Conservation (phyloP, 2,329 filamentous ascomycete species). For the Arachnomyces sp. region DNA sequence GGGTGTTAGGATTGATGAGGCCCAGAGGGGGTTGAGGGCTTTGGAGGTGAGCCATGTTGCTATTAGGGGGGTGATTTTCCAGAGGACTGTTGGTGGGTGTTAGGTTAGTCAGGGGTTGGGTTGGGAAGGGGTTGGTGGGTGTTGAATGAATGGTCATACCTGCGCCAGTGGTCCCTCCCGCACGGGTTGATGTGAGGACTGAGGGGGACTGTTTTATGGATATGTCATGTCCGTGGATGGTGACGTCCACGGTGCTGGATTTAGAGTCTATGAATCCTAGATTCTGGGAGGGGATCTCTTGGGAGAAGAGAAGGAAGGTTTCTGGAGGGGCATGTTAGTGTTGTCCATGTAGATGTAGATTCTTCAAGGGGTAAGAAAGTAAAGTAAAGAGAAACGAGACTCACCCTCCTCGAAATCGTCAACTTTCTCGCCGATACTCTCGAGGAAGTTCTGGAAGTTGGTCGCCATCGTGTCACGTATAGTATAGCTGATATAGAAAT, state of each 20-base stretch:
- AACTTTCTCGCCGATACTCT: conserved; percentile 17
- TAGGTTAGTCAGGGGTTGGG: conserved; percentile 5
- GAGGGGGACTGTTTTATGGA: conserved; percentile 75
- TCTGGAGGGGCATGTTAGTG: conserved; percentile 45
- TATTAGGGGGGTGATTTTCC: conserved; percentile 80
- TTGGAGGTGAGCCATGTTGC: conserved; percentile 66
- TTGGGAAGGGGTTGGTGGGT: background rate
- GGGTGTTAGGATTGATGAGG: conserved; percentile 43
- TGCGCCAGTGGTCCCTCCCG: conserved; percentile 65
- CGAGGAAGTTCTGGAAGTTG: conserved; percentile 15
- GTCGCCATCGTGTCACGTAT: no score
- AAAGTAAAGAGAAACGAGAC: conserved; percentile 8
- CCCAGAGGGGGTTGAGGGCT: conserved; percentile 53
- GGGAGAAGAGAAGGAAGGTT: conserved; percentile 78
- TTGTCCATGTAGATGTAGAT: background rate
- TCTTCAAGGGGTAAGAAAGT: background rate
- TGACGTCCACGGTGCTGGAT: conserved; percentile 56
- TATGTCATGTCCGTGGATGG: conserved; percentile 61
- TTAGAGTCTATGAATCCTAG: conserved; percentile 78
- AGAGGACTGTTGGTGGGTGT: conserved; percentile 54
- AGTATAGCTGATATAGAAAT: no score
- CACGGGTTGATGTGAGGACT: conserved; percentile 66
- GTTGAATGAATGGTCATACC: conserved; percentile 33
- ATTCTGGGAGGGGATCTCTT: conserved; percentile 62
- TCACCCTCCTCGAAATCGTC: conserved; percentile 50